A percentile compares a stretch with the other conserved stretches of the same genome.
Evolutionary conservation across 371 early-diverging fungal species (phyloP).

Genomic region (Dichotomocladium elegans): DNA sequence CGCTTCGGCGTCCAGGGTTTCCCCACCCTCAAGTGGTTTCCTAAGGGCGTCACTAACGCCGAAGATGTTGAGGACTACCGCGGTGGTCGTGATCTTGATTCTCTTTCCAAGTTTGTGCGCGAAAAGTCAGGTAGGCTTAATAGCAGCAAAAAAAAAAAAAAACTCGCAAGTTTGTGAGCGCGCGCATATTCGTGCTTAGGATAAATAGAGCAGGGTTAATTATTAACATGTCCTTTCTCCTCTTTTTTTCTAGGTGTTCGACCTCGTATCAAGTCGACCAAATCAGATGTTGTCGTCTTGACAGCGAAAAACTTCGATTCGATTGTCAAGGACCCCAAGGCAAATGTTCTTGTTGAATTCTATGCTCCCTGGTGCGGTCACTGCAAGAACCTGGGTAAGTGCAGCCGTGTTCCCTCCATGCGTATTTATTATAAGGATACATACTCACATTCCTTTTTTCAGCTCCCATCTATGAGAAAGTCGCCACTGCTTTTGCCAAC

Average conservation of each 20-base stretch:
- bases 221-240: too few relatives aligned
- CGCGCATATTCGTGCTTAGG: neutral
- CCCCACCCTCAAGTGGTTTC: slow-evolving; percentile 94
- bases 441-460: neutral
- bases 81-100: slow-evolving; percentile 80
- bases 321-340: slow-evolving; percentile 54
- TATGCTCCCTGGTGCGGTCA: slow-evolving; percentile 88
- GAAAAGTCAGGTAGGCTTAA: slow-evolving; percentile 80
- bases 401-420: too few relatives aligned
- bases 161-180: neutral
- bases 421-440: too few relatives aligned
- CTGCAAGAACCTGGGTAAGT: slow-evolving; percentile 69
- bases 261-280: slow-evolving; percentile 57
- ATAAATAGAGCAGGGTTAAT: neutral
- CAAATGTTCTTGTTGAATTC: slow-evolving; percentile 78
- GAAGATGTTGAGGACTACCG: slow-evolving; percentile 74
- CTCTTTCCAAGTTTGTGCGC: slow-evolving; percentile 67
- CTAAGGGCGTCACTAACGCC: slow-evolving; percentile 60
- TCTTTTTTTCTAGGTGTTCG: slow-evolving; percentile 41
- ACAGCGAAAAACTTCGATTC: slow-evolving; percentile 65
- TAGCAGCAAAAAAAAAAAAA: too few relatives aligned
- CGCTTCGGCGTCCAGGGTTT: slow-evolving; percentile 77
- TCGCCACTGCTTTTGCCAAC: slow-evolving; percentile 50
- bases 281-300: slow-evolving; percentile 63
- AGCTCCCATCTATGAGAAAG: slow-evolving; percentile 67